phyloP scores from a whole-genome alignment of 2,329 filamentous ascomycete genomes.

The Xylariales sp. region DNA sequence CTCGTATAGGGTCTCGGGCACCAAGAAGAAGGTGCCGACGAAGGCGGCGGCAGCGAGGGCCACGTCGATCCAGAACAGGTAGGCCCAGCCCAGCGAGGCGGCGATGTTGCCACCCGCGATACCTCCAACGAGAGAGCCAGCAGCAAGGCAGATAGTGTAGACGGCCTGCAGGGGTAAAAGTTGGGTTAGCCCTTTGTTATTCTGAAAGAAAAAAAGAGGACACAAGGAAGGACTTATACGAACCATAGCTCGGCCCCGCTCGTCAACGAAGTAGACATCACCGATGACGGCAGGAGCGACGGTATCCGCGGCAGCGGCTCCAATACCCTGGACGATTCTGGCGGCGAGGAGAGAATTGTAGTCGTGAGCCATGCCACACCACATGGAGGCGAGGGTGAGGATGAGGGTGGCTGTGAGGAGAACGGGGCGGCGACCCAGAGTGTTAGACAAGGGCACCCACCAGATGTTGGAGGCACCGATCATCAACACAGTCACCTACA shows the following conservation, averaged over 20 bases:
- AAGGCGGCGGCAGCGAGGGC: constrained; percentile 20
- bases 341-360: constrained; percentile 22
- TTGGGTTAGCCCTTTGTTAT: not conserved
- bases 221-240: not conserved
- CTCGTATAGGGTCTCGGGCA: constrained; percentile 29
- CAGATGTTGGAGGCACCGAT: constrained; percentile 29
- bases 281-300: constrained; percentile 27
- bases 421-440: constrained; percentile 25
- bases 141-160: constrained; percentile 26
- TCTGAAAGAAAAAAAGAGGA: too few relatives aligned
- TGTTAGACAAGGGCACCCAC: constrained; percentile 32
- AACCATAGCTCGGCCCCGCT: constrained; percentile 30
- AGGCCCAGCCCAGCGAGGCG: constrained; percentile 24
- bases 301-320: constrained; percentile 28
- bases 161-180: constrained; percentile 11
- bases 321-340: constrained; percentile 27
- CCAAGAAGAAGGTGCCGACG: constrained; percentile 21
- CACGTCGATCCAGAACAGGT: constrained; percentile 25
- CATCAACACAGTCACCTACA: constrained; percentile 17
- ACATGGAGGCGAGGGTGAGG: constrained; percentile 18
- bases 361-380: constrained; percentile 18
- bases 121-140: constrained; percentile 27
- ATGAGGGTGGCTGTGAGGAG: constrained; percentile 24
- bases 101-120: constrained; percentile 32
- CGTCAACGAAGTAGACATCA: constrained; percentile 32